phyloP scores from a whole-genome alignment of 108 stramenopile genomes.

The Poteriospumella lacustris region DNA sequence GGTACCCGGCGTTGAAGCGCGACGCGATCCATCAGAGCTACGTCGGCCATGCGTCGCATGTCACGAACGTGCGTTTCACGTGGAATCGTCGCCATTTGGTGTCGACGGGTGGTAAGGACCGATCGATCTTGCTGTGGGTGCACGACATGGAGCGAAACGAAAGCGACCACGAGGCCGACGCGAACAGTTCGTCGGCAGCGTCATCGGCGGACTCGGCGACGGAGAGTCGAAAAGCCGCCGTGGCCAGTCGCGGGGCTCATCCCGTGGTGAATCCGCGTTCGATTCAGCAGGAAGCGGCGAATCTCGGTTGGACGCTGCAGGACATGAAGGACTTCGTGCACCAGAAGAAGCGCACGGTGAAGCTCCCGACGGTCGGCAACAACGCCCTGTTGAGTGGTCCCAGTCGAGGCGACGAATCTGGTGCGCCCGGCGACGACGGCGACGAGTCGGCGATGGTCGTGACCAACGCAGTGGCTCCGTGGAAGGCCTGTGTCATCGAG shows the following conservation, averaged over 20 bases:
- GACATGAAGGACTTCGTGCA: conserved; percentile 1
- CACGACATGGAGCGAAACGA: conserved; percentile 1
- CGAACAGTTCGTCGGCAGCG: background rate
- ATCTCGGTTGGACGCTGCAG: background rate
- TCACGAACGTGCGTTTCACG: conserved; percentile 28
- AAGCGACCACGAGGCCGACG: background rate
- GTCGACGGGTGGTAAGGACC: conserved; percentile 32
- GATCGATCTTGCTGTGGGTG: conserved; percentile 29
- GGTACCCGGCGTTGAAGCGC: conserved; percentile 30
- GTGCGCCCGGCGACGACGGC: no score
- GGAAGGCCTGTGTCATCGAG: background rate
- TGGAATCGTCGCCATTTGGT: background rate
- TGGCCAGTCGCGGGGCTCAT: background rate
- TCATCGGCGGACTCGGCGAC: background rate
- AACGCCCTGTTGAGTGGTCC: background rate
- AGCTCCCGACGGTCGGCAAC: no score
- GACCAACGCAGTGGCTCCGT: background rate
- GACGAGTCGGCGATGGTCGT: background rate
- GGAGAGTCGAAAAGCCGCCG: background rate
- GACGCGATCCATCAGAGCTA: conserved; percentile 25
- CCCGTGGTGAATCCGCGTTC: background rate
- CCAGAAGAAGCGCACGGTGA: background rate
- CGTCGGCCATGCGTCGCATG: conserved; percentile 36
- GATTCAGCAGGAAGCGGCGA: conserved; percentile 7
- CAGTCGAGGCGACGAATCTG: background rate